phyloP scores from a whole-genome alignment of 192 early-diverging fungal species.

The Phlyctochytrium planicorne region DNA sequence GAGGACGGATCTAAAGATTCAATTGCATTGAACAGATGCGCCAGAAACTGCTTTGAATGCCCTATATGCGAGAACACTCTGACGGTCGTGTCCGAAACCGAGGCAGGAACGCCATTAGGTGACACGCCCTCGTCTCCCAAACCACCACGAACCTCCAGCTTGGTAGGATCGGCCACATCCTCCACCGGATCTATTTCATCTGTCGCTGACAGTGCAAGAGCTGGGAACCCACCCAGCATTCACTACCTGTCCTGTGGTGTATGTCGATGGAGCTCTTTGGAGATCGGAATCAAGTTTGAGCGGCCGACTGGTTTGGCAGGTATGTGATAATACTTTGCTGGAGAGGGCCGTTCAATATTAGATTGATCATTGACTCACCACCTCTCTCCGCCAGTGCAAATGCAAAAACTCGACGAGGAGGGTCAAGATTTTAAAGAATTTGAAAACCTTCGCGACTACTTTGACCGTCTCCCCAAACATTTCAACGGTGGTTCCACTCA shows the following conservation, averaged over 20 bases:
- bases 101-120: background rate
- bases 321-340: slow-evolving; percentile 25
- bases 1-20: no score
- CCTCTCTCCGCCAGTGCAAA: slow-evolving; percentile 53
- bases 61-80: slow-evolving; percentile 27
- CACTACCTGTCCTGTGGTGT: slow-evolving; percentile 80
- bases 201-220: background rate
- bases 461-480: slow-evolving; percentile 70
- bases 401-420: slow-evolving; percentile 76
- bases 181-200: slow-evolving; percentile 7
- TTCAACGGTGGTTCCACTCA: background rate
- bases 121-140: slow-evolving; percentile 7
- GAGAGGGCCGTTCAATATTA: background rate
- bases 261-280: slow-evolving; percentile 92
- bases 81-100: slow-evolving; percentile 17
- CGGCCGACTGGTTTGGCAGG: slow-evolving; percentile 87
- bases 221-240: slow-evolving; percentile 30
- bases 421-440: slow-evolving; percentile 77
- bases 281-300: slow-evolving; percentile 90
- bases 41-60: slow-evolving; percentile 31
- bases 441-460: slow-evolving; percentile 77
- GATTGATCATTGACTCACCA: background rate
- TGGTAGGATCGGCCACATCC: slow-evolving; percentile 4
- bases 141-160: slow-evolving; percentile 6
- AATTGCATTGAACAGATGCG: no score